Base-by-base conservation (phyloP, 2,329 filamentous ascomycete genomes). In the Penicillium decumbens region DNA sequence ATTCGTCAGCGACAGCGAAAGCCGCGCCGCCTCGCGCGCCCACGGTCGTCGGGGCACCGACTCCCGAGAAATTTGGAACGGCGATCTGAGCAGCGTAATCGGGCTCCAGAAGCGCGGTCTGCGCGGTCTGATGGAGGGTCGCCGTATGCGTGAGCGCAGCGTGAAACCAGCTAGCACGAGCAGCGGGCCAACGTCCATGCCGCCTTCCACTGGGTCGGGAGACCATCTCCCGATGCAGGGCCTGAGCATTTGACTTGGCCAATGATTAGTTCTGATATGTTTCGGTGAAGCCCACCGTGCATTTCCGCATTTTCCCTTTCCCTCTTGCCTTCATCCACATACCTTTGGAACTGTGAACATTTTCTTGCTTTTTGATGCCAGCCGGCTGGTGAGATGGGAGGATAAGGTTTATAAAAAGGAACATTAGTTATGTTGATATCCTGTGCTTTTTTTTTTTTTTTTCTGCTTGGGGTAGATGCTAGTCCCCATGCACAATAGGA, bases 21-120 rank as follows among this genome's bases (percentile, higher is more conserved):
- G 58, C 37, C 57, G 59, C 3, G 53, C 61, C 15, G 72, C 61
- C 58, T 71, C 66, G 59, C 71, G 62, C 59, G 57, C 63, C 55
- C 72, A 65, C 50, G 66, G 63, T 44, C 70, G 72, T 39, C 70
- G 71, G 24, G 74, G 70, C 32, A 70, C 64, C 7, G 63, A 68
- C 39, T 61, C 61, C 12, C 73, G 80, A 12, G 87, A 90, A 57
- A 76, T 92, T 0, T 98, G 93, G 92, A 78, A 72, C 1, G 75
- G 74, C 75, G 80, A 62, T 84, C 86, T 50, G 82, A 95, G 73
- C 73, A 89, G 89, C 42, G 92, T 97, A 2, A 95, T 98, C 59
- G 93, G 93, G 0, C 68, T 98, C 56, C 93, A 98, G 75, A 98
- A 98, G 75, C 80, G 93, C 46, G 93, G 93, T 0, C 70, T 98